Evolutionary conservation across 495 filamentous ascomycete species (phyloP), one percentile per base, ranked within the genome.

Genomic region (Neurospora sp.): DNA sequence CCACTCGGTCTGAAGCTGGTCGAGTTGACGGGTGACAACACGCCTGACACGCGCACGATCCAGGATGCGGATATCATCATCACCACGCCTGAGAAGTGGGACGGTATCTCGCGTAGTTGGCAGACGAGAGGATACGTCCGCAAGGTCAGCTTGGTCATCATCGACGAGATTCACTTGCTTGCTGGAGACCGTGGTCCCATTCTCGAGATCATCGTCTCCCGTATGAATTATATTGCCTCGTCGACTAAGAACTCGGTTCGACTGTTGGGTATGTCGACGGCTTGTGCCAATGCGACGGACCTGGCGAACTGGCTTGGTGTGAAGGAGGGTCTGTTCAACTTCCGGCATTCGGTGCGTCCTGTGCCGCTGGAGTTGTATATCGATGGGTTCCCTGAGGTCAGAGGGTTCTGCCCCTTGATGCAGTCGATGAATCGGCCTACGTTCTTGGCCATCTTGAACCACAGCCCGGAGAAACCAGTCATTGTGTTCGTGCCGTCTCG

Each of bases 21-120:
- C 38, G 96, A 99, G 82, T 83, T 99, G 83, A 99, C 96, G 31
- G 96, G 96, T 81, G 96, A 99, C 82, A 98, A 98, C 77, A 99
- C 96, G 0, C 96, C 96, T 7, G 96, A 99, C 77, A 98, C 96
- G 2, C 87, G 93, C 6, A 97, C 94, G 0, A 98, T 99, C 75
- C 87, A 92, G 75, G 90, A 98, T 77, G 96, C 96, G 18, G 96
- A 99, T 82, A 93, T 99, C 80, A 99, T 99, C 74, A 93, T 99
- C 76, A 99, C 96, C 2, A 99, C 96, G 0, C 96, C 96, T 37
- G 96, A 99, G 81, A 99, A 99, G 80, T 99, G 96, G 96, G 96
- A 99, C 80, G 96, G 96, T 89, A 98, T 99, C 79, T 96, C 92
- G 71, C 92, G 96, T 88, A 94, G 92, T 79, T 99, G 96, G 96